phyloP scores from a whole-genome alignment of 768 basidiomycete genomes.

The Leucosporidium scottii region DNA sequence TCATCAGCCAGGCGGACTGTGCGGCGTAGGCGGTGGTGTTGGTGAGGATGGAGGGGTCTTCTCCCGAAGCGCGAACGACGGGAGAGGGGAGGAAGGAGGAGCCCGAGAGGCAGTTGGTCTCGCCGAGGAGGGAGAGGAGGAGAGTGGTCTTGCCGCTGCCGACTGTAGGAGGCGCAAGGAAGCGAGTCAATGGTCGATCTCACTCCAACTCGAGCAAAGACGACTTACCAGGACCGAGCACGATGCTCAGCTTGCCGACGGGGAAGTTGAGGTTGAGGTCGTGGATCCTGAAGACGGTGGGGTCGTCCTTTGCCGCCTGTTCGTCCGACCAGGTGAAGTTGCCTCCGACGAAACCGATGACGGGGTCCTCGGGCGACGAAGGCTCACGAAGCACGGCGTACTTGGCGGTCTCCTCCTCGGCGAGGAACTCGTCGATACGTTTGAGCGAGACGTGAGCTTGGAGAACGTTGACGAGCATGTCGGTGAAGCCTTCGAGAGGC shows the following conservation, averaged over 20 bases:
- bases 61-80: slow-evolving; percentile 22
- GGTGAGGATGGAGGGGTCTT: slow-evolving; percentile 47
- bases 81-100: slow-evolving; percentile 25
- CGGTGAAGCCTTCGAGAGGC: slow-evolving; percentile 40
- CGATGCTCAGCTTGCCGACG: slow-evolving; percentile 52
- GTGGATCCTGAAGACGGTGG: slow-evolving; percentile 49
- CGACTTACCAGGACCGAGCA: slow-evolving; percentile 36
- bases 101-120: slow-evolving; percentile 35
- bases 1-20: slow-evolving; percentile 61
- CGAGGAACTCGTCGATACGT: slow-evolving; percentile 43
- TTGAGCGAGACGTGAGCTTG: slow-evolving; percentile 41
- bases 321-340: slow-evolving; percentile 37
- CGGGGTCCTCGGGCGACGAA: slow-evolving; percentile 18
- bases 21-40: slow-evolving; percentile 62
- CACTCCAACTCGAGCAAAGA: slow-evolving; percentile 52
- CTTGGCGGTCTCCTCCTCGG: slow-evolving; percentile 46
- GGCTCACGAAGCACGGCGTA: slow-evolving; percentile 35
- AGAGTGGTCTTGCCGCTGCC: slow-evolving; percentile 34
- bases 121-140: slow-evolving; percentile 36
- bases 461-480: slow-evolving; percentile 37
- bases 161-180: slow-evolving; percentile 10
- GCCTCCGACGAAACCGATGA: slow-evolving; percentile 43
- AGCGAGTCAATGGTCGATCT: slow-evolving; percentile 48
- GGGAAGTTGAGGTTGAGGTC: slow-evolving; percentile 59
- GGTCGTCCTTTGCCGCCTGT: slow-evolving; percentile 33